Evolutionary conservation across 805 yeast genomes (phyloP), one percentile per base, ranked within the genome.

Genomic region (Nakazawaea ambrosiae): DNA sequence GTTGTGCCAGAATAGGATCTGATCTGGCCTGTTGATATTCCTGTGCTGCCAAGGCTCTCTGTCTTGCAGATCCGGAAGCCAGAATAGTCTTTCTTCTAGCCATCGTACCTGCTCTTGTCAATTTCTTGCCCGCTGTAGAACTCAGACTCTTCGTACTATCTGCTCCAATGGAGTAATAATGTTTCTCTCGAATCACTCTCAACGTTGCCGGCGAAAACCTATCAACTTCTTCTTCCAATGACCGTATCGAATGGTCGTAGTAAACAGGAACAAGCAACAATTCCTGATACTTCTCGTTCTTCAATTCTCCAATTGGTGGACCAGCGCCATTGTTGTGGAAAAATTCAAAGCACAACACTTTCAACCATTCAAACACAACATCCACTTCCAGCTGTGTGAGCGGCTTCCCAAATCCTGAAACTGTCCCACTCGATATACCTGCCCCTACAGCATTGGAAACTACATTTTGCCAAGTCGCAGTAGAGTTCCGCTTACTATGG

Each of bases 261-360:
- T 74, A 75, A 1, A 70, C 75, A 2, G 87, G 84, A 7, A 84
- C 64, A 20, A 80, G 55, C 43, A 81, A 57, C 18, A 85, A 55
- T 28, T 75, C 70, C 53, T 82, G 85, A 51, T 81, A 86, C 25
- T 72, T 69, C 22, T 68, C 72, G 40, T 74, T 73, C 43, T 78
- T 78, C 48, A 86, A 59, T 6, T 71, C 73, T 43, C 71, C 75
- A 22, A 84, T 47, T 1, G 86, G 71, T 0, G 92, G 92, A 0
- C 95, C 95, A 24, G 79, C 80, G 0, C 95, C 95, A 31, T 73
- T 78, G 49, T 83, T 78, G 54, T 86, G 76, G 60, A 87, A 86
- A 52, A 85, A 86, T 41, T 78, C 89, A 33, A 71, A 54, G 37
- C 86, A 71, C n/a, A 82, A 55, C 5, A 70, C 63, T 33, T 72